phyloP scores from a whole-genome alignment of 2,329 filamentous ascomycete genomes.

The Penicillium thymicola region DNA sequence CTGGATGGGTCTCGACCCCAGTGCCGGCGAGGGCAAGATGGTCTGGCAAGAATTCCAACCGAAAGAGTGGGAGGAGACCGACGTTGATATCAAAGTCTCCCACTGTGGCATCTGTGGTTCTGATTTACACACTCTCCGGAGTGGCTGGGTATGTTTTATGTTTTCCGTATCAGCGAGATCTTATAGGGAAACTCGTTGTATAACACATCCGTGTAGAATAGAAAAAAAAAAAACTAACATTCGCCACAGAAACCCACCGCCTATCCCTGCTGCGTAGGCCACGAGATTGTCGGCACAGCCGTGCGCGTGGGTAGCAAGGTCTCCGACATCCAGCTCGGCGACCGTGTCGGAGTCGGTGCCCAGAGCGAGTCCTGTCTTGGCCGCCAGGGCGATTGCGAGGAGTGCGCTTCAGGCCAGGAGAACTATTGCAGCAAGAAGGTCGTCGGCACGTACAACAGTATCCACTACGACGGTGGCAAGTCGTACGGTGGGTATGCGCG shows the following conservation, averaged over 20 bases:
- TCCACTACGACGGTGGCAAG: slow-evolving; percentile 52
- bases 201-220: background rate
- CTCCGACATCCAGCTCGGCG: slow-evolving; percentile 31
- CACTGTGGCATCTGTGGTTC: slow-evolving; percentile 65
- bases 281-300: slow-evolving; percentile 62
- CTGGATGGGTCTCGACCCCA: slow-evolving; percentile 54
- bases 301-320: slow-evolving; percentile 54
- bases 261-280: slow-evolving; percentile 56
- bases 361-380: slow-evolving; percentile 55
- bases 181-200: background rate
- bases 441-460: slow-evolving; percentile 34
- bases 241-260: slow-evolving; percentile 25
- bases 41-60: slow-evolving; percentile 57
- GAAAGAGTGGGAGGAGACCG: slow-evolving; percentile 64
- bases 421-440: slow-evolving; percentile 33
- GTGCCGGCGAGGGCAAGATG: slow-evolving; percentile 53
- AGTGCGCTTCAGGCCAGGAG: slow-evolving; percentile 48
- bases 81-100: slow-evolving; percentile 62
- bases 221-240: background rate
- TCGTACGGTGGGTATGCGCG: slow-evolving; percentile 65
- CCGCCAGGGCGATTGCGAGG: slow-evolving; percentile 48
- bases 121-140: slow-evolving; percentile 57
- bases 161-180: background rate
- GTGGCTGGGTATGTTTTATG: slow-evolving; percentile 40
- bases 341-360: slow-evolving; percentile 56